These are phyloP conservation scores for Teratosphaeria pseudoeucalypti DNA, from an alignment of 2,329 filamentous ascomycete genomes.

Conservation along the genomic window DNA sequence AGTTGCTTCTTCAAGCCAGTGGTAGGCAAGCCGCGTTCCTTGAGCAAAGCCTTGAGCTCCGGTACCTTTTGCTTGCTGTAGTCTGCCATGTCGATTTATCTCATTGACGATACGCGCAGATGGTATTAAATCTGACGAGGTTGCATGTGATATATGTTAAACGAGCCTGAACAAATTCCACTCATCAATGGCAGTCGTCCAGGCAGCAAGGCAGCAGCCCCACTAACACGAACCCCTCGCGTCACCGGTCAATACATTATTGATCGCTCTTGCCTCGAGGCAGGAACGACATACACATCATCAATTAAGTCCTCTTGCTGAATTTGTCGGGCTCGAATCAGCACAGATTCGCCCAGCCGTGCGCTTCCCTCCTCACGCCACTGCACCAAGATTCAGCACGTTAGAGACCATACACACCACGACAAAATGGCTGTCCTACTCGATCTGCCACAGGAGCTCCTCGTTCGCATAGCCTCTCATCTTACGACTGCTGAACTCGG, in stretches of 20 bases:
- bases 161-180: not conserved
- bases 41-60: not conserved
- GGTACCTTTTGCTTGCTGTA: not conserved
- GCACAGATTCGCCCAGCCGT: not conserved
- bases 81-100: not conserved
- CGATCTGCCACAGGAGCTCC: constrained; percentile 44
- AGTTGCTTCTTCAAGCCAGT: not conserved
- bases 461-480: constrained; percentile 43
- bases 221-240: not conserved
- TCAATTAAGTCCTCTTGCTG: not conserved
- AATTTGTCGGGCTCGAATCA: not conserved
- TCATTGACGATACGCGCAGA: not conserved
- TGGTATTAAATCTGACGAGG: not conserved
- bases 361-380: not conserved
- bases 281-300: too few relatives aligned
- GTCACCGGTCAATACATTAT: not conserved
- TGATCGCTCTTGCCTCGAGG: not conserved
- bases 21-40: not conserved
- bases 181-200: not conserved
- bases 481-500: constrained; percentile 48
- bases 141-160: not conserved
- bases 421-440: constrained; percentile 19
- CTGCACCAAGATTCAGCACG: not conserved
- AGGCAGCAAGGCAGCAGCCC: not conserved
- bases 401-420: not conserved